phyloP scores from a whole-genome alignment of 106 monocot genomes.

The Amphibolis antarctica region DNA sequence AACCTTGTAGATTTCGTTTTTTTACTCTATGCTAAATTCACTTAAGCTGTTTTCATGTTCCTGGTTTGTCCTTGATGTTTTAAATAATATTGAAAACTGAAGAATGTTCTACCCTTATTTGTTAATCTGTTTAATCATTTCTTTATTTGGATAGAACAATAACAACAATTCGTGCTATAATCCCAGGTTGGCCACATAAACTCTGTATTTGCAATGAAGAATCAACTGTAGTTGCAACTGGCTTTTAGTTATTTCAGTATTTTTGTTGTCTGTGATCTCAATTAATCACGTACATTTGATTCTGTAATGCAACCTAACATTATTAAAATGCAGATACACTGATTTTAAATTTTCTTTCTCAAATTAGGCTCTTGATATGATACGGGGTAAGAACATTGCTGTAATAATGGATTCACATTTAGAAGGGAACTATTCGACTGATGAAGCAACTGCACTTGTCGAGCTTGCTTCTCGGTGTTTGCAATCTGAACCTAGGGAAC shows the following conservation, averaged over 20 bases:
- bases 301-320: too few species aligned
- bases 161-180: too few species aligned
- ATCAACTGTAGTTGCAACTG: too few species aligned
- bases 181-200: too few species aligned
- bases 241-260: too few species aligned
- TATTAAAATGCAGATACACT: neutral
- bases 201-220: too few species aligned
- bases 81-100: too few species aligned
- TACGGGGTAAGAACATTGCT: constrained; percentile 56
- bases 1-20: too few species aligned
- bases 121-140: too few species aligned
- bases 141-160: too few species aligned
- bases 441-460: constrained; percentile 72
- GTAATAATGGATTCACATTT: constrained; percentile 92
- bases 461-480: constrained; percentile 81
- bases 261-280: neutral
- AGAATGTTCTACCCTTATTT: neutral
- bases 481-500: constrained; percentile 89
- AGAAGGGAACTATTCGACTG: constrained; percentile 77
- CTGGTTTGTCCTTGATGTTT: neutral
- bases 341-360: neutral
- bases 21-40: too few species aligned
- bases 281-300: neutral
- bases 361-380: constrained; percentile 88
- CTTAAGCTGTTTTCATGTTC: neutral